phyloP scores from a whole-genome alignment of 1,284 basidiomycete species.

The Hortiboletus rubellus region DNA sequence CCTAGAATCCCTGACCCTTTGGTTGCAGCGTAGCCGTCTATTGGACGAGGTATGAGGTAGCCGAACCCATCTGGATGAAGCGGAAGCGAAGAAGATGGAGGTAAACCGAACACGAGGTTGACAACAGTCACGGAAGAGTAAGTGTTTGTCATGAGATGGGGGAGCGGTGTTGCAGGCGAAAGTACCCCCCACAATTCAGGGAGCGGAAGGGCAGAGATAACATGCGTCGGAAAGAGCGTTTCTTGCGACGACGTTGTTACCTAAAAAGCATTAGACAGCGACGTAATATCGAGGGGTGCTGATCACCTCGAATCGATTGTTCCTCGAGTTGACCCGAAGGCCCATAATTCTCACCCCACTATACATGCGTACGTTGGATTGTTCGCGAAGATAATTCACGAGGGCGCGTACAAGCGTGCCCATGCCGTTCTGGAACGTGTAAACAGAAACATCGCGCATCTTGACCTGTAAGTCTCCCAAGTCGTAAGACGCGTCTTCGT shows the following conservation, averaged over 20 bases:
- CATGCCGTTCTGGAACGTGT: conserved; percentile 80
- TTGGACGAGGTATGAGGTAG: conserved; percentile 85
- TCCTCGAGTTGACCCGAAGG: conserved; percentile 39
- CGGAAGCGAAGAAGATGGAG: conserved; percentile 39
- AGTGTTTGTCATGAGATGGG: conserved; percentile 55
- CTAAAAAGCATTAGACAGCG: conserved; percentile 33
- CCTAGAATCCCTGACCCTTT: conserved; percentile 66
- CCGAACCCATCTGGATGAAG: conserved; percentile 89
- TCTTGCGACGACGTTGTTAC: conserved; percentile 43
- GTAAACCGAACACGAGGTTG: conserved; percentile 70
- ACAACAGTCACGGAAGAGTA: conserved; percentile 69
- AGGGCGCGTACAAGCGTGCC: conserved; percentile 66
- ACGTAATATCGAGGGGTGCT: conserved; percentile 10
- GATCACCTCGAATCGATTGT: conserved; percentile 47
- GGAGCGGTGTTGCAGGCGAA: conserved; percentile 40
- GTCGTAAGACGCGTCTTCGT: conserved; percentile 43
- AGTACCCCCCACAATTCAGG: conserved; percentile 60
- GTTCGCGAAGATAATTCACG: conserved; percentile 44
- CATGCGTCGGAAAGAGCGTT: conserved; percentile 49
- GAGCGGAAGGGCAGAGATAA: conserved; percentile 73
- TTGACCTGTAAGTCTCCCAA: conserved; percentile 52
- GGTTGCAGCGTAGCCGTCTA: conserved; percentile 44
- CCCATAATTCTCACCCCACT: conserved; percentile 42
- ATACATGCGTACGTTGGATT: conserved; percentile 61
- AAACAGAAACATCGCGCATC: conserved; percentile 70